Base-by-base conservation (phyloP, 371 early-diverging fungal species). In the Chytridiales sp. region DNA sequence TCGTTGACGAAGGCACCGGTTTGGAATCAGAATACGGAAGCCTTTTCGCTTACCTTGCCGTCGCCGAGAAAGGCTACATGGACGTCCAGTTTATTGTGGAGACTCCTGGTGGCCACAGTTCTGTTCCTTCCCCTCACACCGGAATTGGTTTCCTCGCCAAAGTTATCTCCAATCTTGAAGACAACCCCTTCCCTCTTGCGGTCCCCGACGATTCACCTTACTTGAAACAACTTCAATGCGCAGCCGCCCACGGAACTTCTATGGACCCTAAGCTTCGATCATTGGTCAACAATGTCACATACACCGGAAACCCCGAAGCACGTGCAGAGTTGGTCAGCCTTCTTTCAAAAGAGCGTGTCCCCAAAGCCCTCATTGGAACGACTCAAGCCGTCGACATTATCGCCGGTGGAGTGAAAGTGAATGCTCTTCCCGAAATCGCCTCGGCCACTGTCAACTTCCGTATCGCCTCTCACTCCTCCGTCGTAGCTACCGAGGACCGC, bases 361-460 rank as follows among this genome's bases (percentile, higher is more conserved):
- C 36, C 46, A 51, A 51, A 26, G 59, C 51, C 31, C 31, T 64
- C 35, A 61, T 73, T 65, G 34, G 35, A 9, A 70, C 76, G 3
- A 49, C 67, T 15, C 76, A 76, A 55, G 76, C 76, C 0, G 61
- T 70, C 15, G 71, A 70, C 41, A 62, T 76, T 36, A 69, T 76
- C 42, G n/a, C 61, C 2, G 76, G 76, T n/a, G 76, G 76, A 6
- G 65, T 73, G 29, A 76, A 76, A 59, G 61, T 66, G n/a, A 76
- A 76, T 48, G 69, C 72, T 15, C 61, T 76, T 13, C 76, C 76
- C 1, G 71, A 72, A 54, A 34, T 24, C 6, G 57, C 62, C 17
- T 47, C 50, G 5, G 67, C 56, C 30, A 32, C 47, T n/a, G 42
- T 70, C 57, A 72, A 76, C 66, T 61, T 68, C 48, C 69, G 76